Percentiles rank a stretch among this genome's conserved stretches.
phyloP scores from a whole-genome alignment of 225 moss, liverwort and hornwort genomes.

The Sphagnum contortum region DNA sequence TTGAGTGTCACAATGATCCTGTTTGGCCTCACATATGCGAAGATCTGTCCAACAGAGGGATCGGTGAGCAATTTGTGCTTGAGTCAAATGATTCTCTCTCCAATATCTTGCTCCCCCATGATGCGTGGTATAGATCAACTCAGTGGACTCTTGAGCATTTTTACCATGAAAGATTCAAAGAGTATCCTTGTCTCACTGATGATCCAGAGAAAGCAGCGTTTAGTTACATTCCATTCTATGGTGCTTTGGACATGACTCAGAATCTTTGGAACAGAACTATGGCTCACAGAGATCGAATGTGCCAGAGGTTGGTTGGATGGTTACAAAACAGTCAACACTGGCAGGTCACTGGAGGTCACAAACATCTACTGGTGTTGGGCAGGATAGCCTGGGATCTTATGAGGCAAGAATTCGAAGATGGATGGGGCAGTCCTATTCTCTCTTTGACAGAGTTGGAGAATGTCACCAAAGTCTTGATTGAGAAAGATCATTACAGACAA shows the following conservation, averaged over 20 bases:
- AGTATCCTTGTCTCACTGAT: conserved; percentile 12
- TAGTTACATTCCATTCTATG: conserved; percentile 16
- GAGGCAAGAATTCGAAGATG: neutral
- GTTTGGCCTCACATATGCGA: conserved; percentile 1
- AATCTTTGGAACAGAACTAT: neutral
- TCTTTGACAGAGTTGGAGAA: conserved; percentile 9
- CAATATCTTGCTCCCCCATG: conserved; percentile 3
- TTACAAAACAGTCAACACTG: conserved; percentile 5
- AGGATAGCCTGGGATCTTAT: conserved; percentile 15
- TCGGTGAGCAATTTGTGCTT: neutral
- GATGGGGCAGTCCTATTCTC: conserved; percentile 11
- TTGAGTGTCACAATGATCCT: neutral
- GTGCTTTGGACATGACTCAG: conserved; percentile 5
- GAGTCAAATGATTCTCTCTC: neutral
- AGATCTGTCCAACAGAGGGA: neutral
- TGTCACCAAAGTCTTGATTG: conserved; percentile 11
- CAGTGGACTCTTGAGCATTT: conserved; percentile 9
- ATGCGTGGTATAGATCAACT: conserved; percentile 10
- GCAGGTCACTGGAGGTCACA: conserved; percentile 4
- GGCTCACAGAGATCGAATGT: conserved; percentile 3
- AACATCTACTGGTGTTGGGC: conserved; percentile 11
- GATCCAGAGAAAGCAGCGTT: conserved; percentile 6
- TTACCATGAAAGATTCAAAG: conserved; percentile 12
- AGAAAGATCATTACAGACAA: conserved; percentile 1
- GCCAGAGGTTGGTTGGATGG: conserved; percentile 12